phyloP scores from a whole-genome alignment of 225 moss, liverwort and hornwort genomes.

The Marchantia polymorpha region DNA sequence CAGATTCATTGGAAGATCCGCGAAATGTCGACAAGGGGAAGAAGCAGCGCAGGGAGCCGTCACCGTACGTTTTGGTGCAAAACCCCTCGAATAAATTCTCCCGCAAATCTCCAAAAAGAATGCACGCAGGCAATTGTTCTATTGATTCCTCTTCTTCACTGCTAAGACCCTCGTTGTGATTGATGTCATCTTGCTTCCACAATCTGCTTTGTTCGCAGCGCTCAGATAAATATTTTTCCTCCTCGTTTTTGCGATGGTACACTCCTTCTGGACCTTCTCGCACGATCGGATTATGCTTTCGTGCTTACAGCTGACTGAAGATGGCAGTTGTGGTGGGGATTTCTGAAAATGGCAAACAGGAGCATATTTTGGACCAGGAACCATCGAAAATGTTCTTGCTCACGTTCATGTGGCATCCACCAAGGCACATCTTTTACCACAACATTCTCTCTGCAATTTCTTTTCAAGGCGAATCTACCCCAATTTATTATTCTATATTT shows the following conservation, averaged over 20 bases:
- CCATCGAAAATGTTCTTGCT: slow-evolving; percentile 69
- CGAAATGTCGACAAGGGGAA: slow-evolving; percentile 31
- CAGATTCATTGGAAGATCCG: slow-evolving; percentile 74
- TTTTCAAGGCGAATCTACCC: too few species aligned
- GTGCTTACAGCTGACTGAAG: neutral
- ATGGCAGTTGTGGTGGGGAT: neutral
- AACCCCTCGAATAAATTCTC: slow-evolving; percentile 40
- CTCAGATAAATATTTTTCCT: neutral
- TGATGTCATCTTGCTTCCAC: too few species aligned
- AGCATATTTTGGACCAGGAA: slow-evolving; percentile 84
- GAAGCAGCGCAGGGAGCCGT: slow-evolving; percentile 35
- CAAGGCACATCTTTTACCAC: slow-evolving; percentile 29
- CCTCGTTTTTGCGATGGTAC: neutral
- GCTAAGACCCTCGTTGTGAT: neutral
- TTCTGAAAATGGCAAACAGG: slow-evolving; percentile 33
- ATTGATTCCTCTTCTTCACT: neutral
- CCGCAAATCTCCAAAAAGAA: slow-evolving; percentile 30
- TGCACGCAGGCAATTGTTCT: slow-evolving; percentile 51
- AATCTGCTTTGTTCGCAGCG: neutral
- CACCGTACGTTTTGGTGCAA: slow-evolving; percentile 80
- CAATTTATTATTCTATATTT: too few species aligned
- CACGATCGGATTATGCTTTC: neutral
- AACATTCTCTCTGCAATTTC: neutral
- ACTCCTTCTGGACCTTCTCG: neutral
- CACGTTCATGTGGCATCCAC: slow-evolving; percentile 60